A percentile compares a stretch with the other conserved stretches of the same genome.
Conservation (phyloP, 768 basidiomycete species). For the Daedaleopsis nitida region DNA sequence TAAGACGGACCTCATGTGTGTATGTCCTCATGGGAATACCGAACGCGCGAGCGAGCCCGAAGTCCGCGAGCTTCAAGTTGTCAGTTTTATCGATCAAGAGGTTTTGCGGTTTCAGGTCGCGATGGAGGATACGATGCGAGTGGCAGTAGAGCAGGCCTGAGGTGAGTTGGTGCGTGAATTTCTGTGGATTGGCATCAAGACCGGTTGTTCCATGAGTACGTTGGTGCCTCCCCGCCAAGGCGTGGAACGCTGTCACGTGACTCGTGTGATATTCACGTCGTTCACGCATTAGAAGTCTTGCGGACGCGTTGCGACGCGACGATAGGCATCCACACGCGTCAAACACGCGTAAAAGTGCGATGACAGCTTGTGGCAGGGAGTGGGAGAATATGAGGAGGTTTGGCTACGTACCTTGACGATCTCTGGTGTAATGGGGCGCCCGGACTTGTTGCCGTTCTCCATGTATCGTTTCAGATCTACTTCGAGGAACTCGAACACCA, state of each 20-base stretch:
- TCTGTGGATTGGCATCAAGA: slow-evolving; percentile 48
- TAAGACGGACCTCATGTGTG: slow-evolving; percentile 83
- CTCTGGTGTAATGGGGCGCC: slow-evolving; percentile 69
- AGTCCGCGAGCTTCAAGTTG: slow-evolving; percentile 95
- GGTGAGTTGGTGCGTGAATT: slow-evolving; percentile 93
- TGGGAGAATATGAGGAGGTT: slow-evolving; percentile 2
- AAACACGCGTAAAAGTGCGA: slow-evolving; percentile 30
- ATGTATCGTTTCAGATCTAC: slow-evolving; percentile 97
- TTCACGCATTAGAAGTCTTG: slow-evolving; percentile 1
- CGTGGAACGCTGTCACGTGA: slow-evolving; percentile 26
- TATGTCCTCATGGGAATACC: slow-evolving; percentile 99
- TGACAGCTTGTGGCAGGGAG: neutral
- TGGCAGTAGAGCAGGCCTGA: slow-evolving; percentile 94
- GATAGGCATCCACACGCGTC: slow-evolving; percentile 28
- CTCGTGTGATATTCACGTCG: slow-evolving; percentile 11
- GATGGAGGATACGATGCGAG: slow-evolving; percentile 93
- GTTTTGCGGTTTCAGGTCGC: slow-evolving; percentile 97
- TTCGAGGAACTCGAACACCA: slow-evolving; percentile 97
- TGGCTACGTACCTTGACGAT: slow-evolving; percentile 74
- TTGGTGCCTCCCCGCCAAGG: neutral
- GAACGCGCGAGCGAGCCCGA: slow-evolving; percentile 94
- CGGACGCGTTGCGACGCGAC: slow-evolving; percentile 32
- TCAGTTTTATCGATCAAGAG: slow-evolving; percentile 86
- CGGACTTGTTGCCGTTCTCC: slow-evolving; percentile 77
- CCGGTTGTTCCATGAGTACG: neutral